These are phyloP conservation scores for Ceratopteris richardii DNA, from an alignment of 75 land plant species.

Conservation along the genomic window DNA sequence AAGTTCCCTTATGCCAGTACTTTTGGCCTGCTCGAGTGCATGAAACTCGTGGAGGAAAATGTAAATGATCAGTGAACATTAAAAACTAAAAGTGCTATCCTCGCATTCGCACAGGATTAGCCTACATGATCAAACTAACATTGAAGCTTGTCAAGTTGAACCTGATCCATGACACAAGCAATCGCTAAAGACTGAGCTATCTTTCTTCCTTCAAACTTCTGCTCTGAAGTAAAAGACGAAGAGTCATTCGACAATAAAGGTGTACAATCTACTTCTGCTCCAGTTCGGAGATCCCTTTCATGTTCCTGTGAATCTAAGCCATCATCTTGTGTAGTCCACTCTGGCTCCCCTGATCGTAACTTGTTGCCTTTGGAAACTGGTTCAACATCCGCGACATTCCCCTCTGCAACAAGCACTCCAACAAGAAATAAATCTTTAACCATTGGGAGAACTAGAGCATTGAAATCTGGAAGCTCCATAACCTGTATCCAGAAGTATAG, in stretches of 20 bases:
- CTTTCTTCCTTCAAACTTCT: constrained; percentile 45
- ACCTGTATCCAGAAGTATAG: constrained; percentile 35
- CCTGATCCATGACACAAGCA: constrained; percentile 99
- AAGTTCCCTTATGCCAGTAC: too few relatives aligned
- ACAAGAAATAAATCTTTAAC: constrained; percentile 87
- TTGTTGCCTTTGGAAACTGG: constrained; percentile 9
- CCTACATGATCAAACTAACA: too few relatives aligned
- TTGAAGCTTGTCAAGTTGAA: too few relatives aligned
- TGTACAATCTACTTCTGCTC: background rate
- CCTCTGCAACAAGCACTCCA: constrained; percentile 89
- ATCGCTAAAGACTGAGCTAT: constrained; percentile 73
- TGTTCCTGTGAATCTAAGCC: background rate
- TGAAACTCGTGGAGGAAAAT: too few relatives aligned
- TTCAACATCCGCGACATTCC: constrained; percentile 1
- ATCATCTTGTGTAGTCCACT: constrained; percentile 16
- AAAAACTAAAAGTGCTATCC: too few relatives aligned
- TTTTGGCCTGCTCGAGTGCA: too few relatives aligned
- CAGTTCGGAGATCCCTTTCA: too few relatives aligned
- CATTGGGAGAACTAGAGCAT: constrained; percentile 85
- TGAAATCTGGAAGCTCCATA: constrained; percentile 51
- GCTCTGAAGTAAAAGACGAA: constrained; percentile 39
- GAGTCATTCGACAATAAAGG: background rate
- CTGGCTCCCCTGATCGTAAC: constrained; percentile 11
- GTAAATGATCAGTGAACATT: too few relatives aligned
- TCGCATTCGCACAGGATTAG: too few relatives aligned